phyloP scores from a whole-genome alignment of 2,329 filamentous ascomycete genomes.

The Trichoderma sp. region DNA sequence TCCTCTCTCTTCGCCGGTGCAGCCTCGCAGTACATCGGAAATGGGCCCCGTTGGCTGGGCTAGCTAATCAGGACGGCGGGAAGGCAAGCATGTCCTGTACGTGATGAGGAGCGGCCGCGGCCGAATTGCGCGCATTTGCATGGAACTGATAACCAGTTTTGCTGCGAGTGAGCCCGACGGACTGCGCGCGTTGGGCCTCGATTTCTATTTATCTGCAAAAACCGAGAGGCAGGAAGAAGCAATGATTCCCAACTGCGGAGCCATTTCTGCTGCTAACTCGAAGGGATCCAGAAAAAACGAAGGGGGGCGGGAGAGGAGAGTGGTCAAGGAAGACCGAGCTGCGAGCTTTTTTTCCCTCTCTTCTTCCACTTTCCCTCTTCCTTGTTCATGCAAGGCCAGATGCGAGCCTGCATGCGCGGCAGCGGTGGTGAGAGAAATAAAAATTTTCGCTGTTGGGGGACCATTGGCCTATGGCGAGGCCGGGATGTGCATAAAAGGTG shows the following conservation, averaged over 20 bases:
- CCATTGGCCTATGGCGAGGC: neutral
- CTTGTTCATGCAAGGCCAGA: neutral
- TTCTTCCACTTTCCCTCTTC: neutral
- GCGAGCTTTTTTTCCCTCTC: neutral
- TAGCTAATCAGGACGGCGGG: conserved; percentile 10
- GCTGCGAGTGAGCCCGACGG: conserved; percentile 13
- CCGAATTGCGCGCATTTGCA: conserved; percentile 18
- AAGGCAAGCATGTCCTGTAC: neutral
- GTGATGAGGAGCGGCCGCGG: conserved; percentile 17
- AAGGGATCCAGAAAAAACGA: neutral
- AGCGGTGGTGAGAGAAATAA: neutral
- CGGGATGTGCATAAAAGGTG: neutral
- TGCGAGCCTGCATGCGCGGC: neutral
- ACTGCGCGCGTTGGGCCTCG: conserved; percentile 11
- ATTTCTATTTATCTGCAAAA: neutral
- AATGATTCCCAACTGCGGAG: conserved; percentile 19
- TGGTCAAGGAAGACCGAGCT: neutral
- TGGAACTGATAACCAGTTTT: conserved; percentile 1
- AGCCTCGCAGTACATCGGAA: conserved; percentile 11
- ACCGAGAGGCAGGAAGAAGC: neutral
- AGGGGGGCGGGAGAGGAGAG: neutral
- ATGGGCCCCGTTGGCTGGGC: neutral
- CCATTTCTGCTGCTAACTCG: neutral
- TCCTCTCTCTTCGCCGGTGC: neutral
- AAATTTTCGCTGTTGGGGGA: neutral